Conservation (phyloP, 805 yeast genomes). For the Naumovozyma castellii region DNA sequence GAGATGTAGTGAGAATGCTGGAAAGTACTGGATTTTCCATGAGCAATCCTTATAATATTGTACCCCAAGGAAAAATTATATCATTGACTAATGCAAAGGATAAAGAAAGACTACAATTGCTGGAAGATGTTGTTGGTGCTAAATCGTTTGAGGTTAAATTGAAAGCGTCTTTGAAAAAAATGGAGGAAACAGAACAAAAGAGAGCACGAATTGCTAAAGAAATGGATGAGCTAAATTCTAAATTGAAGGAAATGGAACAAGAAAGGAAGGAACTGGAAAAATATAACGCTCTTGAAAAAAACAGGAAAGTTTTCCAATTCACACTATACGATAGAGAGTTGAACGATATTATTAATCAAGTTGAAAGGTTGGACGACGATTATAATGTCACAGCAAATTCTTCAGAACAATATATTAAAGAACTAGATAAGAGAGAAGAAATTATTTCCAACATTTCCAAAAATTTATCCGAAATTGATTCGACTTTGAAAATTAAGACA, state of each 20-base stretch:
- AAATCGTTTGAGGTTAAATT: slow-evolving; percentile 77
- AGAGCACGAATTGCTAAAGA: slow-evolving; percentile 67
- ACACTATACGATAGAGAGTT: slow-evolving; percentile 71
- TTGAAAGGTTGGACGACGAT: slow-evolving; percentile 51
- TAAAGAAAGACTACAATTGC: slow-evolving; percentile 60
- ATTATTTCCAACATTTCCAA: slow-evolving; percentile 37
- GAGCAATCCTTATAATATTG: slow-evolving; percentile 88
- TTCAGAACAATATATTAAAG: slow-evolving; percentile 45
- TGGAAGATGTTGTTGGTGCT: slow-evolving; percentile 94
- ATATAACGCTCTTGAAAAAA: slow-evolving; percentile 57
- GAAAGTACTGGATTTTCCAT: slow-evolving; percentile 90
- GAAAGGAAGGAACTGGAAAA: slow-evolving; percentile 69
- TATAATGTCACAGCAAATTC: slow-evolving; percentile 42
- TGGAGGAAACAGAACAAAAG: slow-evolving; percentile 62
- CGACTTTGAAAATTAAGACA: slow-evolving; percentile 39
- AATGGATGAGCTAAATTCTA: slow-evolving; percentile 55
- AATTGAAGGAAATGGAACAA: slow-evolving; percentile 67
- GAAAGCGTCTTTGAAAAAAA: slow-evolving; percentile 68
- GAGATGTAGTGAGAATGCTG: slow-evolving; percentile 69
- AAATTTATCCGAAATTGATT: slow-evolving; percentile 38
- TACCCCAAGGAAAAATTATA: slow-evolving; percentile 91
- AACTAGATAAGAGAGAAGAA: slow-evolving; percentile 53
- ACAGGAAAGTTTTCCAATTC: slow-evolving; percentile 63
- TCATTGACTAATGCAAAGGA: slow-evolving; percentile 84
- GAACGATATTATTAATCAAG: slow-evolving; percentile 46